phyloP scores from a whole-genome alignment of 352 stramenopile species.

The Blastocystis hominis region DNA sequence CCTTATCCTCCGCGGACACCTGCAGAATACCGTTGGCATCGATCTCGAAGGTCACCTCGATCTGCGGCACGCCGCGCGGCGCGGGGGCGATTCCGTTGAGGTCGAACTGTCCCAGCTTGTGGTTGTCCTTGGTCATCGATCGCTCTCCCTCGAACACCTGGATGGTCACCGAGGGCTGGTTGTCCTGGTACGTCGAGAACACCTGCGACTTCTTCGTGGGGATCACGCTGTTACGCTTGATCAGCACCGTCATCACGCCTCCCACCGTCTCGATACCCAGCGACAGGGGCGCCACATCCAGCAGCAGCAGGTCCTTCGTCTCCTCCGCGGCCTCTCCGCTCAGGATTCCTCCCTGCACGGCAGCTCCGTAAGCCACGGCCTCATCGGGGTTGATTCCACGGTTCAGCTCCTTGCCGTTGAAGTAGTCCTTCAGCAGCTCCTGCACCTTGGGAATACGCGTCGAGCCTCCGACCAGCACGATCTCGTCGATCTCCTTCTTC shows the following conservation, averaged over 20 bases:
- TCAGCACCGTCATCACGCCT: conserved; percentile 97
- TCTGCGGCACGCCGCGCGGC: conserved; percentile 91
- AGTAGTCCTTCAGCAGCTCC: conserved; percentile 91
- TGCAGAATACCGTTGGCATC: conserved; percentile 98
- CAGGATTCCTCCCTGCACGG: conserved; percentile 81
- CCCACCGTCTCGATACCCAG: conserved; percentile 96
- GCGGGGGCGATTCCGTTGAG: conserved; percentile 89
- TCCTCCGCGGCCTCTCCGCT: conserved; percentile 79
- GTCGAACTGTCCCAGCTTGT: conserved; percentile 96
- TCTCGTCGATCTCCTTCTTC: conserved; percentile 92
- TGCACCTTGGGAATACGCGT: conserved; percentile 95
- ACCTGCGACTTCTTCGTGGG: conserved; percentile 96
- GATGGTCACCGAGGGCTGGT: conserved; percentile 83
- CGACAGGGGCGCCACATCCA: conserved; percentile 92
- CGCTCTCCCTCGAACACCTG: conserved; percentile 96
- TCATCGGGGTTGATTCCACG: conserved; percentile 91
- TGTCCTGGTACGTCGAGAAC: conserved; percentile 98
- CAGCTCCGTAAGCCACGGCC: conserved; percentile 93
- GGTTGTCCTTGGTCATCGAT: conserved; percentile 98
- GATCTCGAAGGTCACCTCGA: conserved; percentile 96
- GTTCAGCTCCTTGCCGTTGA: conserved; percentile 89
- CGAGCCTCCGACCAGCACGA: conserved; percentile 94
- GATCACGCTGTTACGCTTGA: conserved; percentile 94
- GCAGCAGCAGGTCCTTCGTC: conserved; percentile 85
- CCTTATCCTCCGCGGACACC: conserved; percentile 92